Base-by-base conservation (phyloP, 2,329 filamentous ascomycete species). In the Sphaceloma murrayae region DNA sequence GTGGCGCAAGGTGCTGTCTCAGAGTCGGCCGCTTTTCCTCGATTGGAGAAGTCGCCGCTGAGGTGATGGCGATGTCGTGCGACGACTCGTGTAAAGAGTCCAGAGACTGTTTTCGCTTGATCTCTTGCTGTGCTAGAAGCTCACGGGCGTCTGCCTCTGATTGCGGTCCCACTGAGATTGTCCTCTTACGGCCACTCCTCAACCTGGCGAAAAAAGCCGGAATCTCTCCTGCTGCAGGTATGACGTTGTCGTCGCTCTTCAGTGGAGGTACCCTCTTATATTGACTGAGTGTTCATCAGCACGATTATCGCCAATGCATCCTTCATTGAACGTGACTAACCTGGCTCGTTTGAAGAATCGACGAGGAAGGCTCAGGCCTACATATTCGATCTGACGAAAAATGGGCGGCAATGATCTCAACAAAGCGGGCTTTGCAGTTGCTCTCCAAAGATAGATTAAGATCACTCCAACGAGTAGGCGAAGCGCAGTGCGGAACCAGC, bases 81-180 rank as follows among this genome's bases (percentile, higher is more conserved):
- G 19, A 13, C 4, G 14, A 18, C 13, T 13, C 18, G n/a, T 16
- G 30, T 2, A 45, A 1, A 14, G 30, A 34, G 43, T 48, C n/a
- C 68, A 71, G 17, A 71, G 65, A 54, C 76, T 80, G 54, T 81
- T 75, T 42, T 75, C 42, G 19, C 4, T 45, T 13, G 30, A 45
- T 75, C 53, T 94, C 86, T 14, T 89, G 80, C 58, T 94, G 94
- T 4, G 89, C 91, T 38, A 98, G 70, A 14, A 87, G 86, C 67
- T 98, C 91, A 64, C 95, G 94, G 17, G 87, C 91, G 65, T 98
- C 91, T 2, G 91, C 91, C 49, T 88, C 88, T 34, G 88, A 95
- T 64, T 96, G 91, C 1, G 91, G 91, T 0, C 91, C 91, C 43
- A 96, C 76, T 4, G 87, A 94, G 24, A 96, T 78, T 22, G 87